These are phyloP conservation scores for Suhomyces atakaporum DNA, from an alignment of 1,139 yeast species.

Conservation along the genomic window DNA sequence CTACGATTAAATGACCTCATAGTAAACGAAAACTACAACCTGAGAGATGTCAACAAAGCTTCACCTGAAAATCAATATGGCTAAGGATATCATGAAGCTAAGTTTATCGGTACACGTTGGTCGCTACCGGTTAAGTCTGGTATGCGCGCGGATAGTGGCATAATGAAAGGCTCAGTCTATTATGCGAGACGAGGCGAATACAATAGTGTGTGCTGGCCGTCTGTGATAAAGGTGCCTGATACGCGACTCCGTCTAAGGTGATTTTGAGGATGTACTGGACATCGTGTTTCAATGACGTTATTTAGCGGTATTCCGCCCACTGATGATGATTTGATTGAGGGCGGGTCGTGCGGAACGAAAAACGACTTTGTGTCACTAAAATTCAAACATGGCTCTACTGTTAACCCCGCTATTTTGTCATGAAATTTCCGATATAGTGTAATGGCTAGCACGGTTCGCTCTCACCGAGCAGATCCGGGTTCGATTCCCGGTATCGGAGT, in stretches of 20 bases:
- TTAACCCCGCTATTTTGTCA: no score
- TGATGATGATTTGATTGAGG: background rate
- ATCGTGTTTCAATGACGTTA: background rate
- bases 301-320: background rate
- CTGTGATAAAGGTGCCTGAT: background rate
- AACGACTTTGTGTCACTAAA: background rate
- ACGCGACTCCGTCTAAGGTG: background rate
- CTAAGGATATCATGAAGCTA: background rate
- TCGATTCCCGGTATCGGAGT: conserved; percentile 80
- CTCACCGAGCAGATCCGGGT: conserved; percentile 83
- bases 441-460: conserved; percentile 84
- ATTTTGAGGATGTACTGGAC: background rate
- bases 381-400: no score
- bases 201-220: background rate
- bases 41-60: no score
- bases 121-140: background rate
- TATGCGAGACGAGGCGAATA: background rate
- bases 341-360: background rate
- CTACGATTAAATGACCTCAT: no score
- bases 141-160: background rate
- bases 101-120: background rate
- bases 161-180: background rate
- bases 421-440: conserved; percentile 78
- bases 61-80: no score
- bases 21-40: no score